Evolutionary conservation across 2,329 filamentous ascomycete species (phyloP).

Genomic region (Massarina eburnea): DNA sequence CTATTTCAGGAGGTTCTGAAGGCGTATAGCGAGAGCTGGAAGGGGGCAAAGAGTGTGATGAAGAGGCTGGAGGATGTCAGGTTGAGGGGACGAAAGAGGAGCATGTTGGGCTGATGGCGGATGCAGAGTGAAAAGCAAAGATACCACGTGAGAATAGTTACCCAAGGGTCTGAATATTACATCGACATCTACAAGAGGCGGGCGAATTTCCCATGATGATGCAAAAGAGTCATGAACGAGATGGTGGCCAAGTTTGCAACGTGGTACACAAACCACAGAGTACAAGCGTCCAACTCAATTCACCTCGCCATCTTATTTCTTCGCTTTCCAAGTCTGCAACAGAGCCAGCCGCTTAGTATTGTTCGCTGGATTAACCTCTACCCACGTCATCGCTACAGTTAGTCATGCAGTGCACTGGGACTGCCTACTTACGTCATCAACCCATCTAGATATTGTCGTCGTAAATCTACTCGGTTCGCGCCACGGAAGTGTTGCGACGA

Average conservation of each 20-base stretch:
- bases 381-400: neutral
- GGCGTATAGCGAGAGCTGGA: slow-evolving; percentile 73
- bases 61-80: slow-evolving; percentile 88
- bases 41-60: slow-evolving; percentile 72
- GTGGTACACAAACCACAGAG: neutral
- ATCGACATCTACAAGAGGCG: neutral
- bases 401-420: no score
- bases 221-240: no score
- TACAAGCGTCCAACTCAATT: neutral
- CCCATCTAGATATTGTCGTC: neutral
- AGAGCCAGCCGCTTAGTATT: neutral
- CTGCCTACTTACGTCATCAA: neutral
- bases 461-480: neutral
- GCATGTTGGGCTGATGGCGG: slow-evolving; percentile 76
- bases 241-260: neutral
- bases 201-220: no score
- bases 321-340: neutral
- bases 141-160: no score
- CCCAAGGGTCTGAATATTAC: neutral
- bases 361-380: neutral
- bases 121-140: neutral
- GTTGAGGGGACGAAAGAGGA: slow-evolving; percentile 91
- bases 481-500: no score
- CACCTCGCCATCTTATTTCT: neutral
- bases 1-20: slow-evolving; percentile 74